Conservation (phyloP, 2,329 filamentous ascomycete genomes). For the Cephalotrichum gorgonifer region DNA sequence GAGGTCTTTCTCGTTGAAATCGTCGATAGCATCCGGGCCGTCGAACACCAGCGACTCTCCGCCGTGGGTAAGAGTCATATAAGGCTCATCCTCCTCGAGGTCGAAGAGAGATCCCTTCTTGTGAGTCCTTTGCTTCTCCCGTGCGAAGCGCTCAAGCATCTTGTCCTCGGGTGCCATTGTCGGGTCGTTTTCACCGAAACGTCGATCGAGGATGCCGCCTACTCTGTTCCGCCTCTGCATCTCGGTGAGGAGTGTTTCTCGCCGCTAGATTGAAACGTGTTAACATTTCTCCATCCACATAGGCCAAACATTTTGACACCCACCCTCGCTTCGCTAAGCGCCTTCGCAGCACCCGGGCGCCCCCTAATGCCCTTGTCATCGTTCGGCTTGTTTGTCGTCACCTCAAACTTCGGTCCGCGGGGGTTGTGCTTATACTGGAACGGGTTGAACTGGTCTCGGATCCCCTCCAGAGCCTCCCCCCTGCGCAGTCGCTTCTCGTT, state of each 20-base stretch:
- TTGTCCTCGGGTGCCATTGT: conserved; percentile 89
- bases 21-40: conserved; percentile 48
- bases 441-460: conserved; percentile 94
- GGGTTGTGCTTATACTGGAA: conserved; percentile 84
- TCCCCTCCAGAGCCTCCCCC: conserved; percentile 67
- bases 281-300: conserved; percentile 8
- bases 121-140: conserved; percentile 71
- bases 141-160: conserved; percentile 81
- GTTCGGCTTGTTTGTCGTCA: conserved; percentile 56
- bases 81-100: conserved; percentile 69
- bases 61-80: conserved; percentile 67
- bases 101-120: conserved; percentile 79
- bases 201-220: conserved; percentile 82
- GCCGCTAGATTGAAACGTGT: conserved; percentile 40
- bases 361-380: conserved; percentile 51
- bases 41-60: conserved; percentile 65
- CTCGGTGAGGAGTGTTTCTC: conserved; percentile 76
- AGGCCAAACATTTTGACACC: conserved; percentile 14
- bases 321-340: conserved; percentile 75
- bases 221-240: conserved; percentile 85
- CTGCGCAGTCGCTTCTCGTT: conserved; percentile 66
- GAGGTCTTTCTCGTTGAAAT: conserved; percentile 72
- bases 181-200: conserved; percentile 92
- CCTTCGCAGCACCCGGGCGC: conserved; percentile 75
- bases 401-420: conserved; percentile 73